Percentiles rank a stretch among this genome's conserved stretches.
These are phyloP conservation scores for Mollisia scopiformis DNA, from an alignment of 2,329 filamentous ascomycete genomes.

Conservation along the genomic window DNA sequence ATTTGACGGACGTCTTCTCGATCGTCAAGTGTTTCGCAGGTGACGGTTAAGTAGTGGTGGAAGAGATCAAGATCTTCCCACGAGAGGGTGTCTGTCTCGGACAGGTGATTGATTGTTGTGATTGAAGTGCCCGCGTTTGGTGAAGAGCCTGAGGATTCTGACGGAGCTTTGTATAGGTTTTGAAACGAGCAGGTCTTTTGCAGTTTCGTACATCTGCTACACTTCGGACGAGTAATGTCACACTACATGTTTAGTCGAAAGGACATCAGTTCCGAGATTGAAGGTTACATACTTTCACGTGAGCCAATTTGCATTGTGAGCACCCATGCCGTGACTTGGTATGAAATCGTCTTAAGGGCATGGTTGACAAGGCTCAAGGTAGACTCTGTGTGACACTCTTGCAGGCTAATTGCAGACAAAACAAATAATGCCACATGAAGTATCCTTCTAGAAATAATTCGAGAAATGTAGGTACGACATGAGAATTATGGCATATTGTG, in stretches of 20 bases:
- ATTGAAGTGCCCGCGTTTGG: no score
- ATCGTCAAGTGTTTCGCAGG: neutral
- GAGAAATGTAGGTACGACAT: no score
- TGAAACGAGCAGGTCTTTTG: neutral
- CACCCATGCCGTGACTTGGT: constrained; percentile 5
- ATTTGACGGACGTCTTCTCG: constrained; percentile 1
- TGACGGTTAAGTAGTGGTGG: constrained; percentile 6
- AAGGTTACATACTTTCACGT: neutral
- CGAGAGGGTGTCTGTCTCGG: neutral
- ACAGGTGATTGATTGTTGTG: neutral
- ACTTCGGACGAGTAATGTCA: constrained; percentile 1
- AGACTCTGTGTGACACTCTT: no score
- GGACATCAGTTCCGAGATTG: neutral
- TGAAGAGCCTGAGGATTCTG: no score
- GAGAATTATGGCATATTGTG: no score
- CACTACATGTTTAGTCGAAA: neutral
- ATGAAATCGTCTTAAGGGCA: constrained; percentile 6
- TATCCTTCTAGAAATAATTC: no score
- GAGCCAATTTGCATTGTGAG: constrained; percentile 1
- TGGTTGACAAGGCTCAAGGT: neutral
- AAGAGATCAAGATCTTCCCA: constrained; percentile 9
- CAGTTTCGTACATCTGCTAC: neutral
- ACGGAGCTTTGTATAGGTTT: neutral
- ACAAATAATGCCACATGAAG: no score
- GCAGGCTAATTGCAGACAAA: no score